Percentiles rank a stretch among this genome's conserved stretches.
These are phyloP conservation scores for Ustanciosporium gigantosporum DNA, from an alignment of 1,284 basidiomycete genomes.

Conservation along the genomic window DNA sequence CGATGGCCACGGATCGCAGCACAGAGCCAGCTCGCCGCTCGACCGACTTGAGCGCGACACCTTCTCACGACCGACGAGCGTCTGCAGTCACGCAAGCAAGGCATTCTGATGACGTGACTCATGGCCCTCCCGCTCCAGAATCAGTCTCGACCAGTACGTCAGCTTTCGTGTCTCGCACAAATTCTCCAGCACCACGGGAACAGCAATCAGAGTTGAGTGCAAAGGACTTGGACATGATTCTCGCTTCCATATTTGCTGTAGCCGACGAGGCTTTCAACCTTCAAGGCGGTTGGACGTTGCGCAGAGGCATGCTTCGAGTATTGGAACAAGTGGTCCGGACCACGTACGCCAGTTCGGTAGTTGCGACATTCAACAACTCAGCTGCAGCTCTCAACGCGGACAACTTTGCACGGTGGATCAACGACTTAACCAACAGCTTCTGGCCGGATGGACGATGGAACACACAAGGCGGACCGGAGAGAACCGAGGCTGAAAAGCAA, in stretches of 20 bases:
- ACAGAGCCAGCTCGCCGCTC: neutral
- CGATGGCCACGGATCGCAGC: neutral
- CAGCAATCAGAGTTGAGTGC: constrained; percentile 23
- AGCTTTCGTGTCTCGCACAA: constrained; percentile 24
- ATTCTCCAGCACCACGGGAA: constrained; percentile 9
- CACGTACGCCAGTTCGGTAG: constrained; percentile 51
- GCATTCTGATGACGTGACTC: neutral
- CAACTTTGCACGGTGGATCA: constrained; percentile 48
- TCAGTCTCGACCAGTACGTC: constrained; percentile 17
- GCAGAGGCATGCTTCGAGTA: constrained; percentile 58
- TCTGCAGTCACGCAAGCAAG: neutral
- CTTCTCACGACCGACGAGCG: neutral
- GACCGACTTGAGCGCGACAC: neutral
- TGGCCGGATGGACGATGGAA: constrained; percentile 52
- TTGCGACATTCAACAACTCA: constrained; percentile 50
- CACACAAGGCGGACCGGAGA: constrained; percentile 1
- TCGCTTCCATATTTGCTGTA: constrained; percentile 59
- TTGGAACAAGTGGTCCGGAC: constrained; percentile 59
- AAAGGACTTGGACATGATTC: constrained; percentile 54
- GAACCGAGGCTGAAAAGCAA: constrained; percentile 37
- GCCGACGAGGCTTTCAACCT: constrained; percentile 60
- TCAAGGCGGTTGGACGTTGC: constrained; percentile 58
- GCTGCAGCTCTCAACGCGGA: constrained; percentile 43
- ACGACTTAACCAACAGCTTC: constrained; percentile 38
- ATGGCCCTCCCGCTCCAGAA: constrained; percentile 10